phyloP scores from a whole-genome alignment of 2,329 filamentous ascomycete genomes.

The Aspergillus sp. region DNA sequence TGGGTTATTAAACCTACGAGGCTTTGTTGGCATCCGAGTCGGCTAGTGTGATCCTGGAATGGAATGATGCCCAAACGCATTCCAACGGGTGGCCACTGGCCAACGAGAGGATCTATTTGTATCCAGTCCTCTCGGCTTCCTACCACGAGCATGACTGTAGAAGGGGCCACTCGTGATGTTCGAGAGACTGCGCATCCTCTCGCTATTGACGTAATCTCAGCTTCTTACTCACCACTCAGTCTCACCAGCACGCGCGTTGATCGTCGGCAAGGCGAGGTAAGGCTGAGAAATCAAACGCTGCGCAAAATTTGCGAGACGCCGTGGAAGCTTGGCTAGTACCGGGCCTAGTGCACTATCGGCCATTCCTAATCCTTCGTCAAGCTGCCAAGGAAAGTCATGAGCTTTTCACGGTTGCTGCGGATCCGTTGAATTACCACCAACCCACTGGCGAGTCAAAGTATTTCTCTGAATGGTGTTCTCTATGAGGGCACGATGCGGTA shows the following conservation, averaged over 20 bases:
- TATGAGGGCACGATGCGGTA: no score
- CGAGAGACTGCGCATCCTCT: not conserved
- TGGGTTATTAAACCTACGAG: not conserved
- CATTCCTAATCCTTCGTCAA: not conserved
- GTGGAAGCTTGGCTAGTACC: constrained; percentile 1
- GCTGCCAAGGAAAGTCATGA: not conserved
- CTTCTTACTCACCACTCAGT: not conserved
- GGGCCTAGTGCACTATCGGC: not conserved
- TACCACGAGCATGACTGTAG: not conserved
- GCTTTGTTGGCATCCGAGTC: not conserved
- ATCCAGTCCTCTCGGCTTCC: not conserved
- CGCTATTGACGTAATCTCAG: not conserved
- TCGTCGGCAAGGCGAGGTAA: not conserved
- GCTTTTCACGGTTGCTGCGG: not conserved
- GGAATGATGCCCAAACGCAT: constrained; percentile 1
- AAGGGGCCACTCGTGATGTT: not conserved
- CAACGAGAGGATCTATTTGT: not conserved
- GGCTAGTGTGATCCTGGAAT: constrained; percentile 5
- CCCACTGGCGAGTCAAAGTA: no score
- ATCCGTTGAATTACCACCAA: not conserved
- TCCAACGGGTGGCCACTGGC: constrained; percentile 1
- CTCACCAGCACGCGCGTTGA: not conserved
- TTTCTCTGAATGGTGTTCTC: no score
- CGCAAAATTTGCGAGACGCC: not conserved
- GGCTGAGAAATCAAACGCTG: not conserved